Evolutionary conservation across 2,329 filamentous ascomycete species (phyloP), one percentile per base, ranked within the genome.

Genomic region (Clarireedia homoeocarpa): DNA sequence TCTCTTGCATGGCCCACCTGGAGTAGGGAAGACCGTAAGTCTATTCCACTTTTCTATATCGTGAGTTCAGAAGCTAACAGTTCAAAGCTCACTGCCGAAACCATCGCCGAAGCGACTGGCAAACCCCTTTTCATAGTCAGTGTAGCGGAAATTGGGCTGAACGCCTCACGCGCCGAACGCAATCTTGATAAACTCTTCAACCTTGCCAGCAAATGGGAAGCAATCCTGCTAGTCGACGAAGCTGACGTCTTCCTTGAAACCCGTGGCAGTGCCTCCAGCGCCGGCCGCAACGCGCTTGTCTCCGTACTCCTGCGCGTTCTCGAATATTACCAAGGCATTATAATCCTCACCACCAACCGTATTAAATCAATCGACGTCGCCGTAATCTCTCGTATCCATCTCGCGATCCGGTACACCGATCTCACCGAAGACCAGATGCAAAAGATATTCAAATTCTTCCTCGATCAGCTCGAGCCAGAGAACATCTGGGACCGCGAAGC

Each of bases 221-320:
- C 60, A 49, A 87, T 95, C 6, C 75, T 95, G 0, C 79, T 95
- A 2, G 80, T 95, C 1, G 90, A 95, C 64, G 90, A 95, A 72
- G 89, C 87, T 1, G 88, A 91, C 63, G 85, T 91, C 4, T 91
- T 91, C 72, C 74, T 95, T 7, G 88, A 94, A 74, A 86, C 89
- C 70, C 83, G 89, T 1, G 86, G 88, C 51, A 84, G 89, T 65
- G 84, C 89, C 61, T 42, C 39, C 2, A 89, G 95, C 64, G 85
- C 95, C 51, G 85, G 91, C 67, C 85, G 89, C 58, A 95, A 95
- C 64, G 86, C 87, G 0, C 81, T 94, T 1, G 90, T 95, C 53
- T 89, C 85, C 69, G 47, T 67, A 1, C 71, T 72, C 48, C 58
- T 71, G 1, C 62, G 67, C 1, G 64, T 65, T 1, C 60, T 71